A percentile compares a stretch with the other conserved stretches of the same genome.
phyloP scores from a whole-genome alignment of 768 basidiomycete species.

The Cystobasidium ongulense region DNA sequence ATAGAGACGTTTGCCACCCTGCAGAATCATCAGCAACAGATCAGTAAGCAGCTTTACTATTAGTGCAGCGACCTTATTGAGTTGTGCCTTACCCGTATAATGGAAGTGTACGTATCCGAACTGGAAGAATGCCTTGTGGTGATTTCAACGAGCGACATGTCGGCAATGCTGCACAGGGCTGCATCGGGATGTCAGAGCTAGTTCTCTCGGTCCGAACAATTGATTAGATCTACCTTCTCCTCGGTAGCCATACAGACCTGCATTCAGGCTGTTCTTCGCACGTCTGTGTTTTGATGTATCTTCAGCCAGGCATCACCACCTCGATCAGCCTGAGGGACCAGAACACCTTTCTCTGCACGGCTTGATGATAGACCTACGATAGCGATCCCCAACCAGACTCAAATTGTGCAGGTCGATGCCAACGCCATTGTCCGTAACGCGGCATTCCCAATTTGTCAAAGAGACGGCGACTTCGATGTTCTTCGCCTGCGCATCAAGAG shows the following conservation, averaged over 20 bases:
- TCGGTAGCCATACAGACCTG: slow-evolving; percentile 75
- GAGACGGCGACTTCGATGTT: slow-evolving; percentile 66
- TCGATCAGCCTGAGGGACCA: background rate
- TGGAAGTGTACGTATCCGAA: background rate
- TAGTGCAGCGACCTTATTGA: background rate
- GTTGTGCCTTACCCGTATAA: background rate
- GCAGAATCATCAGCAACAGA: background rate
- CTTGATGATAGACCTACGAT: slow-evolving; percentile 54
- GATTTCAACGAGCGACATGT: slow-evolving; percentile 71
- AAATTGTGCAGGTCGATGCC: slow-evolving; percentile 65
- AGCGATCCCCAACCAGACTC: slow-evolving; percentile 56
- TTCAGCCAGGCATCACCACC: slow-evolving; percentile 45
- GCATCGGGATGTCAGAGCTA: background rate
- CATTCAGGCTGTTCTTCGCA: slow-evolving; percentile 48
- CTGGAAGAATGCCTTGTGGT: slow-evolving; percentile 57
- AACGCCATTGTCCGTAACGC: slow-evolving; percentile 74
- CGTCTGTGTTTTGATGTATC: slow-evolving; percentile 50
- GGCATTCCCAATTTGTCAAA: slow-evolving; percentile 68
- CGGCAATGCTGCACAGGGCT: slow-evolving; percentile 74
- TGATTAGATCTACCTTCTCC: slow-evolving; percentile 63
- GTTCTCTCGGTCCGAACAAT: background rate
- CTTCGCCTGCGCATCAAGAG: slow-evolving; percentile 68
- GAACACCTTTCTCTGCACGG: background rate
- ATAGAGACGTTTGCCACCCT: slow-evolving; percentile 24
- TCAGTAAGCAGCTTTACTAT: background rate